Evolutionary conservation across 2,329 filamentous ascomycete species (phyloP).

Genomic region (Trichoderma lentiforme): DNA sequence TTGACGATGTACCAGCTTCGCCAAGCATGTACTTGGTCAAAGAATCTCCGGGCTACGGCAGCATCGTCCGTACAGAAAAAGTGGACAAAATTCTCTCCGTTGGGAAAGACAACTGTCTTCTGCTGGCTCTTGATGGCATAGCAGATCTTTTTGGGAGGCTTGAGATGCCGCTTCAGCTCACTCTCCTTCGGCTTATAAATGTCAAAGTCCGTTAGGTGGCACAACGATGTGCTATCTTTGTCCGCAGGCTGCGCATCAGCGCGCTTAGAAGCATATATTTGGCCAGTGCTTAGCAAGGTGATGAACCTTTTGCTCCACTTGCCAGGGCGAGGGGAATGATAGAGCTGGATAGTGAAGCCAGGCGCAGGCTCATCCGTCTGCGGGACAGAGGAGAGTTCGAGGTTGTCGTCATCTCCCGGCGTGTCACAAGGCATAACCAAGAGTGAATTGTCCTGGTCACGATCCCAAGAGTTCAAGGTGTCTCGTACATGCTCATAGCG

Average conservation of each 20-base stretch:
- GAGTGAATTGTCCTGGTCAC: conserved; percentile 72
- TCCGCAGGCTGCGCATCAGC: conserved; percentile 53
- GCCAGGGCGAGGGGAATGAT: conserved; percentile 75
- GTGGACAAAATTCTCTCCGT: conserved; percentile 83
- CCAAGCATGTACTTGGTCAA: conserved; percentile 72
- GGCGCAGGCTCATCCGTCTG: conserved; percentile 55
- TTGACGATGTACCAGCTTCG: conserved; percentile 88
- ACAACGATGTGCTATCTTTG: conserved; percentile 68
- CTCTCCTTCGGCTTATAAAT: conserved; percentile 74
- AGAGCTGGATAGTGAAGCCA: conserved; percentile 67
- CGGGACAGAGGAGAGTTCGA: conserved; percentile 65
- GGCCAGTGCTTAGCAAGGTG: conserved; percentile 70
- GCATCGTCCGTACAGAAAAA: conserved; percentile 83
- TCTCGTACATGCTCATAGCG: conserved; percentile 84
- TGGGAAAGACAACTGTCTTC: conserved; percentile 78
- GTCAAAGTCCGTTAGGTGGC: conserved; percentile 88
- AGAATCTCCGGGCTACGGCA: conserved; percentile 64
- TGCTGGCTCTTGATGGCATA: conserved; percentile 91
- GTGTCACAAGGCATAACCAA: conserved; percentile 60
- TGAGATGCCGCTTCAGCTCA: conserved; percentile 67
- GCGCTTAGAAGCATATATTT: conserved; percentile 70
- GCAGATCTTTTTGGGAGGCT: conserved; percentile 79
- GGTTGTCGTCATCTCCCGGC: conserved; percentile 53
- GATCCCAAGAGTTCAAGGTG: conserved; percentile 90
- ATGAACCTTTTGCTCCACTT: conserved; percentile 88